These are phyloP conservation scores for Ganoderma lucidum DNA, from an alignment of 1,284 basidiomycete species.

Conservation along the genomic window DNA sequence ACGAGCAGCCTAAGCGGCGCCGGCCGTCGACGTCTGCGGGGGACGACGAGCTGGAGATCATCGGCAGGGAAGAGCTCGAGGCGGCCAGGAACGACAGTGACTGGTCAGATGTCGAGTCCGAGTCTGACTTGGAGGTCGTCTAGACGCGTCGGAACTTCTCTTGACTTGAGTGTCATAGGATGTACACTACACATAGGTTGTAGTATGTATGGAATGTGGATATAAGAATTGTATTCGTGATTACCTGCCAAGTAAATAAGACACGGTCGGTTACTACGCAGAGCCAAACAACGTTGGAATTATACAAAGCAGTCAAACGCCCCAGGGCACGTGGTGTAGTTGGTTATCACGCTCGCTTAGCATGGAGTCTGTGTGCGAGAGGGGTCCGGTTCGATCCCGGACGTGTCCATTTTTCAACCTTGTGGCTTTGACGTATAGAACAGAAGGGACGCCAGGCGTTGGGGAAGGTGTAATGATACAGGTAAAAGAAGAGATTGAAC, in stretches of 20 bases:
- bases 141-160: background rate
- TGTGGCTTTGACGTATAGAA: no score
- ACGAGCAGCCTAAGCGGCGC: conserved; percentile 13
- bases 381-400: no score
- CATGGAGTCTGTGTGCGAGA: no score
- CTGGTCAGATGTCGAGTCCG: background rate
- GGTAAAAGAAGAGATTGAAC: no score
- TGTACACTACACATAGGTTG: background rate
- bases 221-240: background rate
- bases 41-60: conserved; percentile 29
- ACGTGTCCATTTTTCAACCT: no score
- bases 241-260: background rate
- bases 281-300: no score
- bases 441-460: no score
- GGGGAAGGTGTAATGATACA: no score
- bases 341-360: no score
- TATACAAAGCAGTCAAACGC: no score
- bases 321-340: no score
- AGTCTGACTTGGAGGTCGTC: background rate
- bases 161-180: no score
- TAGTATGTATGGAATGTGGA: background rate
- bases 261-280: background rate
- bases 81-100: conserved; percentile 4
- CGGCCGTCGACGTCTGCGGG: background rate
- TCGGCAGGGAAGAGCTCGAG: conserved; percentile 27